Evolutionary conservation across 768 basidiomycete species (phyloP), one percentile per base, ranked within the genome.

Genomic region (Tremella mesenterica): DNA sequence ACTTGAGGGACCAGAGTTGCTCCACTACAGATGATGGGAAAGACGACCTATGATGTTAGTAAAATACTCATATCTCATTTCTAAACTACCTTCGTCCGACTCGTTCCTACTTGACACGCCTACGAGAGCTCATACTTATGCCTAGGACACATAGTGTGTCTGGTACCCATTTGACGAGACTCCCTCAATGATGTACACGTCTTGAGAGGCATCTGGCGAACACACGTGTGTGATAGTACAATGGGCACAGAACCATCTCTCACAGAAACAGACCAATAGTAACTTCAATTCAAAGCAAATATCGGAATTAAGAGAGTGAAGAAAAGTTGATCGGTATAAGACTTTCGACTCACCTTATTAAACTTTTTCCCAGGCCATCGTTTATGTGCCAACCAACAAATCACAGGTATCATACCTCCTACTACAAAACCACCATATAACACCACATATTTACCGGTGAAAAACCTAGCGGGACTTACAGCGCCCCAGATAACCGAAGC

Each of bases 21-120:
- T 10, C 74, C 74, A 27, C 60, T 59, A 52, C 70, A 69, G 18
- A 73, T 60, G 53, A 75, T 72, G 2, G 74, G 71, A 39, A 72
- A 71, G 23, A 70, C 69, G 23, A 69, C 58, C 61, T 67, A 31
- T 6, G n/a, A n/a, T n/a, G n/a, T 14, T n/a, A n/a, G n/a, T n/a
- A n/a, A n/a, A n/a, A n/a, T n/a, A n/a, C n/a, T n/a, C n/a, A n/a
- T n/a, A n/a, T n/a, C n/a, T n/a, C n/a, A n/a, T n/a, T n/a, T n/a
- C n/a, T n/a, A n/a, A n/a, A n/a, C n/a, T n/a, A n/a, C n/a, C n/a
- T n/a, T n/a, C n/a, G n/a, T n/a, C n/a, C n/a, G n/a, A n/a, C n/a
- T n/a, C n/a, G n/a, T n/a, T n/a, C n/a, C n/a, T n/a, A n/a, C n/a
- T n/a, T n/a, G n/a, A n/a, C n/a, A n/a, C n/a, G n/a, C n/a, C n/a